These are phyloP conservation scores for Solanum clarkiae DNA, from an alignment of 257 asterid genomes.

Conservation along the genomic window DNA sequence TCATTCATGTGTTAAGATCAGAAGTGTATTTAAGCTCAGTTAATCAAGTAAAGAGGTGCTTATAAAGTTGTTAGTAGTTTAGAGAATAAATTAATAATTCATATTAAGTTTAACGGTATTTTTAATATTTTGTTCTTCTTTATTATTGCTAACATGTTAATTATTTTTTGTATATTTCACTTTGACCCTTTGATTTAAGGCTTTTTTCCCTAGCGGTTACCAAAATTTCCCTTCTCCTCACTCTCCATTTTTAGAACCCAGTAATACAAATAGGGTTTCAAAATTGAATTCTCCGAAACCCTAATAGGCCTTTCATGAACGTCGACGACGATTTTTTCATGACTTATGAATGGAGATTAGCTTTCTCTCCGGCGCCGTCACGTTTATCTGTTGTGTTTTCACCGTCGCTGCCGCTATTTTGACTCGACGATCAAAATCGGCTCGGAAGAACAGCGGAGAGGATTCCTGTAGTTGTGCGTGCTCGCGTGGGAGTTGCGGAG, in stretches of 20 bases:
- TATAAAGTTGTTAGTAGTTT: too few species aligned
- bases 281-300: not conserved
- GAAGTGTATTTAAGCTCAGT: too few species aligned
- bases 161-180: not conserved
- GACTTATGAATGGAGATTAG: constrained; percentile 57
- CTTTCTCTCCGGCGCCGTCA: constrained; percentile 18
- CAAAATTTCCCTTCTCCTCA: not conserved
- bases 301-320: constrained; percentile 19
- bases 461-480: not conserved
- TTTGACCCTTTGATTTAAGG: not conserved
- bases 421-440: constrained; percentile 14
- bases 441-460: constrained; percentile 10
- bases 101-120: too few species aligned
- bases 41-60: too few species aligned
- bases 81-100: too few species aligned
- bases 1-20: too few species aligned
- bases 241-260: not conserved
- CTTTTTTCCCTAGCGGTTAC: not conserved
- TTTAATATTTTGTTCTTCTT: too few species aligned
- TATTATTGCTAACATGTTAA: not conserved
- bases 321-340: constrained; percentile 22
- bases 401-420: constrained; percentile 30
- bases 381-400: constrained; percentile 35
- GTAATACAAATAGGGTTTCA: not conserved
- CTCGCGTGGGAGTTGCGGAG: not conserved